Evolutionary conservation across 352 stramenopile genomes (phyloP).

Genomic region (Achlya hypogyna): DNA sequence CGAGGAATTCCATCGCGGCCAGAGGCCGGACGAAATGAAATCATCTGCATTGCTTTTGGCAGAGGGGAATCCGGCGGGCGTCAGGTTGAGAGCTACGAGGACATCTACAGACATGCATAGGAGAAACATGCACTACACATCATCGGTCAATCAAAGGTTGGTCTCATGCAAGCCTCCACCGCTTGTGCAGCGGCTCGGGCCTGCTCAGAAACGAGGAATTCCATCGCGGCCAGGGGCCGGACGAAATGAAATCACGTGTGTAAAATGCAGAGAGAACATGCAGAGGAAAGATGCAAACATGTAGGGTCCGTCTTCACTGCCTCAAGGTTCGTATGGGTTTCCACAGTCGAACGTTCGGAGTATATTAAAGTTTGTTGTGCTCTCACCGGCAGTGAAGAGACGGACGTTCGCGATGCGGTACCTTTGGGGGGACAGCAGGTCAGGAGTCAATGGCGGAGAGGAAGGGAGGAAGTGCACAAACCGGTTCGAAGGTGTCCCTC

Average conservation of each 20-base stretch:
- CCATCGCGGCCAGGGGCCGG: constrained; percentile 6
- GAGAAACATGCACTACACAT: constrained; percentile 2
- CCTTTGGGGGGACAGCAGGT: not conserved
- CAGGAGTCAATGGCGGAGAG: not conserved
- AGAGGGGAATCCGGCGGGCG: no score
- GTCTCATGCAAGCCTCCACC: constrained; percentile 7
- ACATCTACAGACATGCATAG: no score
- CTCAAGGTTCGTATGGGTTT: constrained; percentile 39
- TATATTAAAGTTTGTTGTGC: constrained; percentile 78
- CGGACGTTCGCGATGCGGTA: not conserved
- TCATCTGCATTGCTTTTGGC: constrained; percentile 6
- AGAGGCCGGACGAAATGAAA: constrained; percentile 14
- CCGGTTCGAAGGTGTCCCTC: constrained; percentile 16
- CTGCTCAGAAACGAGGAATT: constrained; percentile 23
- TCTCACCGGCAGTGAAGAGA: constrained; percentile 14
- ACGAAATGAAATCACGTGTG: constrained; percentile 19
- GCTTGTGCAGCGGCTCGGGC: not conserved
- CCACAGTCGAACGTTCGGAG: constrained; percentile 56
- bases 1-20: constrained; percentile 20
- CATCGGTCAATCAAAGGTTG: constrained; percentile 19
- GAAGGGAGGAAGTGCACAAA: constrained; percentile 2
- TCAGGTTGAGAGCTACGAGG: no score
- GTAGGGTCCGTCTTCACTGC: constrained; percentile 19
- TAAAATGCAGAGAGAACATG: constrained; percentile 20
- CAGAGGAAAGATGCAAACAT: constrained; percentile 5